Conservation (phyloP, 1,284 basidiomycete species). For the Sporisorium scitamineum region DNA sequence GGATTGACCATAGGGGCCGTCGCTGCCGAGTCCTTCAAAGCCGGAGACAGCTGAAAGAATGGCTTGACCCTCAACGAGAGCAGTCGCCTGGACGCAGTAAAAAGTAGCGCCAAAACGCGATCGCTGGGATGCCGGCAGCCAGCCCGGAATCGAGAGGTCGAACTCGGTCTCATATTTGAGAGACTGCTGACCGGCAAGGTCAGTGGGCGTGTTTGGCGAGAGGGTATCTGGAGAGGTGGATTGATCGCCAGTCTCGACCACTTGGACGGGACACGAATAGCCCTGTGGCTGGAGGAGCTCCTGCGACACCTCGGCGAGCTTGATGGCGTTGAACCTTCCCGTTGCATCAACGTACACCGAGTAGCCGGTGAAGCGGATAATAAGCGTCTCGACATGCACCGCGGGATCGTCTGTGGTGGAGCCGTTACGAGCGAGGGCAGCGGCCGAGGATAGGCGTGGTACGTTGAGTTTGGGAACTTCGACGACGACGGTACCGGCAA, state of each 20-base stretch:
- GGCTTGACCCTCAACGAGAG: constrained; percentile 39
- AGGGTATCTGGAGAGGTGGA: neutral
- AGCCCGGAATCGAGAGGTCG: constrained; percentile 65
- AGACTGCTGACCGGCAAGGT: neutral
- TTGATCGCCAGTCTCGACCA: constrained; percentile 18
- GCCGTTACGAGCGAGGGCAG: constrained; percentile 23
- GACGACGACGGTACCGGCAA: constrained; percentile 59
- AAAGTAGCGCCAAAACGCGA: constrained; percentile 65
- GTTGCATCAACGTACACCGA: constrained; percentile 64
- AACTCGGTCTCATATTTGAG: constrained; percentile 64
- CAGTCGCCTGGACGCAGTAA: constrained; percentile 61
- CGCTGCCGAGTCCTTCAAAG: constrained; percentile 9
- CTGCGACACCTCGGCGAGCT: constrained; percentile 54
- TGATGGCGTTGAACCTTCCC: constrained; percentile 61
- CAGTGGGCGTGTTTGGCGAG: neutral
- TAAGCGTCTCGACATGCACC: constrained; percentile 51
- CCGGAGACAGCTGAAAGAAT: constrained; percentile 31
- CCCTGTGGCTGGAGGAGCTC: constrained; percentile 54
- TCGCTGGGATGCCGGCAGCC: constrained; percentile 64
- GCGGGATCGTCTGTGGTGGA: constrained; percentile 18
- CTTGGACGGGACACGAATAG: constrained; percentile 25
- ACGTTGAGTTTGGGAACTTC: constrained; percentile 39
- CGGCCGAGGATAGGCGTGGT: constrained; percentile 29
- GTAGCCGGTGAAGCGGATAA: constrained; percentile 60
- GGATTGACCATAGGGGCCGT: constrained; percentile 2